A percentile compares a stretch with the other conserved stretches of the same genome.
Evolutionary conservation across 2,329 filamentous ascomycete genomes (phyloP).

Genomic region (Herpotrichia juniperi): DNA sequence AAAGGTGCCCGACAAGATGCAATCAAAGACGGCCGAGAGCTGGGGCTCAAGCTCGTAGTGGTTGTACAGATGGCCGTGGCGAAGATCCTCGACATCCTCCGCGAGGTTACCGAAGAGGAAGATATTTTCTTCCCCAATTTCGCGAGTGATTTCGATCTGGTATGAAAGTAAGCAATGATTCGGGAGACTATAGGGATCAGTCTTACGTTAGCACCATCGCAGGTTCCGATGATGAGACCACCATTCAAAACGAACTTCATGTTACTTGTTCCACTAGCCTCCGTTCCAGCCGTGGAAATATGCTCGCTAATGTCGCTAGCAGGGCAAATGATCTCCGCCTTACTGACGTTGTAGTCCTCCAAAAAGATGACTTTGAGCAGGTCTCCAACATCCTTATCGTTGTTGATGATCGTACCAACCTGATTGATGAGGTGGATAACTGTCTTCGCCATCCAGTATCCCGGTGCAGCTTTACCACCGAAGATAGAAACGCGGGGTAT

Average conservation of each 20-base stretch:
- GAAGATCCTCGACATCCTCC: slow-evolving; percentile 95
- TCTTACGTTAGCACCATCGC: slow-evolving; percentile 92
- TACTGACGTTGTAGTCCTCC: slow-evolving; percentile 99
- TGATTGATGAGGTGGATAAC: slow-evolving; percentile 97
- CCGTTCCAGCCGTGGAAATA: slow-evolving; percentile 96
- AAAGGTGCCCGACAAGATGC: slow-evolving; percentile 80
- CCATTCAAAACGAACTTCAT: slow-evolving; percentile 99
- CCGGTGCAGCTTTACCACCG: slow-evolving; percentile 94
- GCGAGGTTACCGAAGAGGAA: slow-evolving; percentile 97
- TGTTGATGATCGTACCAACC: slow-evolving; percentile 89
- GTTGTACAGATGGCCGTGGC: slow-evolving; percentile 86
- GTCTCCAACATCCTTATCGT: slow-evolving; percentile 89
- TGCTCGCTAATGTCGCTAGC: slow-evolving; percentile 97
- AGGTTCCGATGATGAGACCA: slow-evolving; percentile 95
- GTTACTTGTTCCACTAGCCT: slow-evolving; percentile 88
- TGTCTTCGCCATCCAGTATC: slow-evolving; percentile 99
- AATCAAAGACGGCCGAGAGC: slow-evolving; percentile 80
- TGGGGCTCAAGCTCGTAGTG: slow-evolving; percentile 77
- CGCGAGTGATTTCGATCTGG: slow-evolving; percentile 94
- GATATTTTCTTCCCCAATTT: slow-evolving; percentile 95
- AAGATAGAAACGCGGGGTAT: slow-evolving; percentile 93
- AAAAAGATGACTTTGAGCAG: slow-evolving; percentile 96
- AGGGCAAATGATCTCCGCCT: slow-evolving; percentile 94
- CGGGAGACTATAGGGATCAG: neutral
- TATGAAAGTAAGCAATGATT: slow-evolving; percentile 7